A percentile compares a stretch with the other conserved stretches of the same genome.
phyloP scores from a whole-genome alignment of 805 yeast species.

The Naumovozyma dairenensis region DNA sequence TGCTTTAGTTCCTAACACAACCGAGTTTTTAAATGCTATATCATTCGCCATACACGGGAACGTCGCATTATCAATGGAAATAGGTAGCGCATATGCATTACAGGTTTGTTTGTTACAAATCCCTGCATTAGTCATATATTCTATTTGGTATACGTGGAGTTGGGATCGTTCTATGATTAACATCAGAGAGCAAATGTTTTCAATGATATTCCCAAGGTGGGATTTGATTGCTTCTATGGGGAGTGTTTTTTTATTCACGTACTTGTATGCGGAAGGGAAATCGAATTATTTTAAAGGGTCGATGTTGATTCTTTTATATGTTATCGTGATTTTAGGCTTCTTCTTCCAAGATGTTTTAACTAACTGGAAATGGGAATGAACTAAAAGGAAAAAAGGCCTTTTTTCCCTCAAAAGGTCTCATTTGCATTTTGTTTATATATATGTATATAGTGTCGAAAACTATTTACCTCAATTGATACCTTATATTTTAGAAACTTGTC shows the following conservation, averaged over 20 bases:
- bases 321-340: slow-evolving; percentile 72
- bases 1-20: slow-evolving; percentile 93
- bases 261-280: slow-evolving; percentile 93
- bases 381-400: no score
- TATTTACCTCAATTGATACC: no score
- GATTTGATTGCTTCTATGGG: slow-evolving; percentile 78
- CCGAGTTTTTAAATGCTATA: slow-evolving; percentile 93
- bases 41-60: slow-evolving; percentile 95
- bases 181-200: slow-evolving; percentile 38
- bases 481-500: no score
- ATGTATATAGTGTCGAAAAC: no score
- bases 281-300: slow-evolving; percentile 94
- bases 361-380: background rate
- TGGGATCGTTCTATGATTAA: slow-evolving; percentile 20
- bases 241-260: slow-evolving; percentile 82
- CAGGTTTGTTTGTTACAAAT: slow-evolving; percentile 92
- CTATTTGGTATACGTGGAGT: slow-evolving; percentile 42
- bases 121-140: slow-evolving; percentile 77
- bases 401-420: no score
- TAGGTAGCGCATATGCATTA: slow-evolving; percentile 93
- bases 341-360: slow-evolving; percentile 40
- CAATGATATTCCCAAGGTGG: slow-evolving; percentile 91
- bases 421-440: no score
- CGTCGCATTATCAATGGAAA: slow-evolving; percentile 93
- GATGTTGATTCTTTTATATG: slow-evolving; percentile 67